Evolutionary conservation across 257 asterid genomes (phyloP), one percentile per base, ranked within the genome.

Genomic region (Orobanche coerulescens): DNA sequence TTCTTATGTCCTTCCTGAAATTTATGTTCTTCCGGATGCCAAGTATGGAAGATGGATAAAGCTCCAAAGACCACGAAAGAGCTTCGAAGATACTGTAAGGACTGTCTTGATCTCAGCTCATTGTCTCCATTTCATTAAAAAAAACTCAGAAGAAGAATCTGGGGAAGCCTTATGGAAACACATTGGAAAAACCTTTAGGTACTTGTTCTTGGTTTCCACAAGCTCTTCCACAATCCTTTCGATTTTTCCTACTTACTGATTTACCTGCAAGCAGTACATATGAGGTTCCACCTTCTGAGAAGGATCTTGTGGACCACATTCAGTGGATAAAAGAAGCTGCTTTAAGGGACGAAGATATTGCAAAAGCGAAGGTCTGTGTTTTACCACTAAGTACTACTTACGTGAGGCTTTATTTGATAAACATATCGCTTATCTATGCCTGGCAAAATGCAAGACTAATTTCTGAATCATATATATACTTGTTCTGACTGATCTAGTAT

Each of bases 281-380:
- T 28, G 86, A 80, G 67, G 77, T 77, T 62, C 75, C 74, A n/a
- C 90, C 90, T 58, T 79, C 74, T 37, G 81, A 77, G 72, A 76
- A 56, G 58, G 90, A 84, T 73, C 86, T 87, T 3, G 49, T 67
- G 51, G 73, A 76, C 64, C 90, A 87, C 72, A 65, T 87, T 57
- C 64, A 70, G 58, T 65, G 76, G 68, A 70, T 87, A 43, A 62
- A 30, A 36, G 83, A 77, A 70, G 79, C 83, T 67, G 80, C 76
- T 20, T 1, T 33, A 57, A 77, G 82, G 78, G 94, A 80, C 67
- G 72, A 68, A 61, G 86, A 77, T 64, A 67, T 84, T 68, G 70
- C 84, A 48, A 73, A 72, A 55, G 69, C 83, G 39, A 66, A 87
- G 95, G 90, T 80, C 70, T 22, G 39, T 28, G 57, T 69, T 66